Conservation (phyloP, 2,329 filamentous ascomycete genomes). For the Hymenoscyphus salicellus region DNA sequence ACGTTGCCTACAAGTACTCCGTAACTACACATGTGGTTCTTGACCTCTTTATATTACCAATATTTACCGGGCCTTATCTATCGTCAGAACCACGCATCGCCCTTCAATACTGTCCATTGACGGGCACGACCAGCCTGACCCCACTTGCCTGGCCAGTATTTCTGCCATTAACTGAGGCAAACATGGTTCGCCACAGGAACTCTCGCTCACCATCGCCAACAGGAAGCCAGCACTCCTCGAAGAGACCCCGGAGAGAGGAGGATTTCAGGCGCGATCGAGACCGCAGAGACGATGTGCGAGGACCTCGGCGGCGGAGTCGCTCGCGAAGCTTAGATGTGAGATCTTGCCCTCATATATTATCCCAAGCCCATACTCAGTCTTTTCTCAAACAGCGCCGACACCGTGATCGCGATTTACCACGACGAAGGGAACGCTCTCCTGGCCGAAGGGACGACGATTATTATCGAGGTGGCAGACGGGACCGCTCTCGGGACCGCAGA, state of each 20-base stretch:
- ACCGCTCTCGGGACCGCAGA: constrained; percentile 61
- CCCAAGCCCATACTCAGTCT: constrained; percentile 41
- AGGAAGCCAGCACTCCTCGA: constrained; percentile 76
- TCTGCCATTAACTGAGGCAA: constrained; percentile 42
- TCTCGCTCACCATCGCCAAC: constrained; percentile 88
- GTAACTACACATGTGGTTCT: no score
- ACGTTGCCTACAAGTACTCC: no score
- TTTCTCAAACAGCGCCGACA: constrained; percentile 51
- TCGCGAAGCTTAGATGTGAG: constrained; percentile 64
- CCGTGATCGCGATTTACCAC: constrained; percentile 58
- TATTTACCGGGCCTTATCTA: not conserved
- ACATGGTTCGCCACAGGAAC: constrained; percentile 60
- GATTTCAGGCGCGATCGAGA: constrained; percentile 46
- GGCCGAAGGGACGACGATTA: constrained; percentile 64
- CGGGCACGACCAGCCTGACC: not conserved
- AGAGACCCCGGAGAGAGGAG: constrained; percentile 49
- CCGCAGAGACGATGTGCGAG: constrained; percentile 49
- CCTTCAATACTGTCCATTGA: not conserved
- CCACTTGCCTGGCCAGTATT: constrained; percentile 38
- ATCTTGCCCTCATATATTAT: constrained; percentile 22
- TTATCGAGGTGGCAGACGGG: constrained; percentile 59
- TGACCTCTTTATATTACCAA: not conserved
- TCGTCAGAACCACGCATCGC: not conserved
- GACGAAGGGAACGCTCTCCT: constrained; percentile 68
- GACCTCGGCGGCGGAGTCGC: constrained; percentile 53